phyloP scores from a whole-genome alignment of 352 stramenopile species.

The Phytopythium aichiense region DNA sequence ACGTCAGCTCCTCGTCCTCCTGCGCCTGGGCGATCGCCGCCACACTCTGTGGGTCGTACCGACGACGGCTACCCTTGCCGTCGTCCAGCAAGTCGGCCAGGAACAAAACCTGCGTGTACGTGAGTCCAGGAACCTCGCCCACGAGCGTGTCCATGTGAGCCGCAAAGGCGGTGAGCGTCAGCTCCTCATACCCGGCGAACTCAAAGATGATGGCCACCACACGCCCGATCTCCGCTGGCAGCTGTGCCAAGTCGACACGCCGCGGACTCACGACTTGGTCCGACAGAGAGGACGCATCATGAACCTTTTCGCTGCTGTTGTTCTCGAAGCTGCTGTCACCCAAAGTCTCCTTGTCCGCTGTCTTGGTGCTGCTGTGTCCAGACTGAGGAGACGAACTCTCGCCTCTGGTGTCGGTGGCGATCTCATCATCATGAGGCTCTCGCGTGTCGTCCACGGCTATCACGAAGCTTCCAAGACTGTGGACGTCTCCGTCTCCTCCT shows the following conservation, averaged over 20 bases:
- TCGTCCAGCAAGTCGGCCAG: conserved; percentile 47
- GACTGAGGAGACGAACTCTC: background rate
- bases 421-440: background rate
- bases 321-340: background rate
- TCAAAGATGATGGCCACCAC: conserved; percentile 65
- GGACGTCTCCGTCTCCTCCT: background rate
- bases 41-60: conserved; percentile 14
- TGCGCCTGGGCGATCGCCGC: conserved; percentile 15
- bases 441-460: background rate
- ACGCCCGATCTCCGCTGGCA: conserved; percentile 50
- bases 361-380: background rate
- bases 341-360: background rate
- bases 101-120: conserved; percentile 73
- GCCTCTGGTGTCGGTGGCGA: background rate
- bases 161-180: conserved; percentile 38
- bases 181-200: conserved; percentile 42
- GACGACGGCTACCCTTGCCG: conserved; percentile 26
- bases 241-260: conserved; percentile 31
- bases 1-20: conserved; percentile 50
- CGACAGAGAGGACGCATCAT: background rate
- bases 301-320: background rate
- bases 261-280: conserved; percentile 22
- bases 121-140: conserved; percentile 49
- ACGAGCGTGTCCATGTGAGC: conserved; percentile 64
- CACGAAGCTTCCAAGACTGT: background rate